These are phyloP conservation scores for Crithidia bombi DNA, from an alignment of 208 protist genomes.

Conservation along the genomic window DNA sequence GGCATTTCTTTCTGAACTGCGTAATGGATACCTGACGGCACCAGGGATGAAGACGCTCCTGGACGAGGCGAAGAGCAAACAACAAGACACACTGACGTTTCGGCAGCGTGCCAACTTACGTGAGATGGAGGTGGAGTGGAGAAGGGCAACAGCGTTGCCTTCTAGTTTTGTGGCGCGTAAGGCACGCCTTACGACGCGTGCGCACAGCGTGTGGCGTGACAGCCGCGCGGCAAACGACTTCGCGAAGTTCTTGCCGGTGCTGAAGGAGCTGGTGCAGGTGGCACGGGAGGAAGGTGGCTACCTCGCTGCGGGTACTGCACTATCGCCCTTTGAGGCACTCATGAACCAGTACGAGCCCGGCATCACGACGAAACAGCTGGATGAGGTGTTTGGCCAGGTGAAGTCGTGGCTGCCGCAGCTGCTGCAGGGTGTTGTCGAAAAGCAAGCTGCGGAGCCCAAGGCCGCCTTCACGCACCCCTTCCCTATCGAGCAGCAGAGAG, in stretches of 20 bases:
- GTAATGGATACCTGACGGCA: slow-evolving; percentile 56
- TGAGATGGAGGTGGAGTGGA: slow-evolving; percentile 59
- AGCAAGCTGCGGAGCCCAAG: slow-evolving; percentile 37
- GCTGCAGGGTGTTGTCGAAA: slow-evolving; percentile 63
- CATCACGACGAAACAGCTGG: slow-evolving; percentile 58
- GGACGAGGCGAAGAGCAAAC: slow-evolving; percentile 32
- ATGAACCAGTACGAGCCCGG: slow-evolving; percentile 87
- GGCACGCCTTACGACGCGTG: slow-evolving; percentile 52
- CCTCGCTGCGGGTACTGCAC: slow-evolving; percentile 46
- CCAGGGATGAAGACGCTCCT: slow-evolving; percentile 42
- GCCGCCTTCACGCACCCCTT: slow-evolving; percentile 47
- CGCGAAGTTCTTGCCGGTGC: slow-evolving; percentile 56
- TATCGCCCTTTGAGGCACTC: slow-evolving; percentile 77
- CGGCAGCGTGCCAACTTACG: slow-evolving; percentile 72
- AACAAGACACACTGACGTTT: slow-evolving; percentile 39
- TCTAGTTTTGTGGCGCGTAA: slow-evolving; percentile 63
- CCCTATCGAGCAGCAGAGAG: slow-evolving; percentile 55
- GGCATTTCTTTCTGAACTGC: slow-evolving; percentile 42
- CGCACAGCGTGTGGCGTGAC: slow-evolving; percentile 68
- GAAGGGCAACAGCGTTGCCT: slow-evolving; percentile 46
- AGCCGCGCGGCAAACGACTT: slow-evolving; percentile 77
- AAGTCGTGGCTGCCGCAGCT: slow-evolving; percentile 82
- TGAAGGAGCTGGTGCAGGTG: slow-evolving; percentile 80
- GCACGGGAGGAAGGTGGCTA: slow-evolving; percentile 67
- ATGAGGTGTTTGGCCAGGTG: slow-evolving; percentile 75